These are phyloP conservation scores for Calycina marina DNA, from an alignment of 2,329 filamentous ascomycete species.

Conservation along the genomic window DNA sequence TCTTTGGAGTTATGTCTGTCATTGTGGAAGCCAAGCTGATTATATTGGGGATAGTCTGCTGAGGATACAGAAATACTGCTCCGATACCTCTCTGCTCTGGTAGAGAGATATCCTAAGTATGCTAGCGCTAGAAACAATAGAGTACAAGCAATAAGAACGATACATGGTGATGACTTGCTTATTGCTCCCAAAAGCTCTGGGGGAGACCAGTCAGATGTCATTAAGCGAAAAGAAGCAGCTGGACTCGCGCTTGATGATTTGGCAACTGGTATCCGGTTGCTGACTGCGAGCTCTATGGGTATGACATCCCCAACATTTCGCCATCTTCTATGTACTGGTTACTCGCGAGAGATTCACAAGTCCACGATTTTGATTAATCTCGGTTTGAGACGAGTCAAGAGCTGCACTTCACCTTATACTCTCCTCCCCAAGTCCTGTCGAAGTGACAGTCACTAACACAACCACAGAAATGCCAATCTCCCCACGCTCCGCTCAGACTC, in stretches of 20 bases:
- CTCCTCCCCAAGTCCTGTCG: too few relatives aligned
- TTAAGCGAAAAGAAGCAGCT: background rate
- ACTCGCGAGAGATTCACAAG: too few relatives aligned
- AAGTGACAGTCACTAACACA: too few relatives aligned
- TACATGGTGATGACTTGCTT: conserved; percentile 33
- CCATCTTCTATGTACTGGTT: too few relatives aligned
- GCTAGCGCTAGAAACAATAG: conserved; percentile 63
- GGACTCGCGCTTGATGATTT: background rate
- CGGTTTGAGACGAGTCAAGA: too few relatives aligned
- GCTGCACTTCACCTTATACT: too few relatives aligned
- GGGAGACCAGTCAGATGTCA: too few relatives aligned
- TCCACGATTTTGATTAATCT: too few relatives aligned
- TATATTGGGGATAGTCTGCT: background rate
- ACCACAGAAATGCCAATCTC: background rate
- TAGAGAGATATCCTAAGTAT: conserved; percentile 46
- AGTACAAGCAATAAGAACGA: conserved; percentile 48
- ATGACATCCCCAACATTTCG: too few relatives aligned
- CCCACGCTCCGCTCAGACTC: background rate
- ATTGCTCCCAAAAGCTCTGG: too few relatives aligned
- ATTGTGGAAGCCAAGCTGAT: background rate
- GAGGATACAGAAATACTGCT: conserved; percentile 26
- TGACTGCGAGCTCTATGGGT: too few relatives aligned
- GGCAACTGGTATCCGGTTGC: background rate
- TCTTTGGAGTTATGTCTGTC: background rate
- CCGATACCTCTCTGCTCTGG: conserved; percentile 36